Percentiles rank a stretch among this genome's conserved stretches.
These are phyloP conservation scores for Daldinia bambusicola DNA, from an alignment of 495 filamentous ascomycete genomes.

Conservation along the genomic window DNA sequence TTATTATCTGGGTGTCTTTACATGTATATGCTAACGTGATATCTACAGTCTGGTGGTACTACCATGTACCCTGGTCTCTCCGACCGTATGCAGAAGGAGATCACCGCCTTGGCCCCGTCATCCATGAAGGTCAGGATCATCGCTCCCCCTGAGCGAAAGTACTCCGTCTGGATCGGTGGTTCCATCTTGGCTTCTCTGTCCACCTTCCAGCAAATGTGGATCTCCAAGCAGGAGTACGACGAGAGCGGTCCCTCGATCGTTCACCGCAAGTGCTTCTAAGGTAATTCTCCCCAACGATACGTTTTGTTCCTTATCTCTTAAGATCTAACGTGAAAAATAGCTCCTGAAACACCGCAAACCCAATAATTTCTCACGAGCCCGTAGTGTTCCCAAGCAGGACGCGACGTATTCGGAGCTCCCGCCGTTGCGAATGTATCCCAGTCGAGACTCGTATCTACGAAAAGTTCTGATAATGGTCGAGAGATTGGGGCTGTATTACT, in stretches of 20 bases:
- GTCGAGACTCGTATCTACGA: conserved; percentile 60
- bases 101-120: conserved; percentile 97
- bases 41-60: conserved; percentile 89
- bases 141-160: conserved; percentile 96
- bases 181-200: conserved; percentile 99
- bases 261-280: conserved; percentile 99
- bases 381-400: conserved; percentile 48
- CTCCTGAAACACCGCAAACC: conserved; percentile 25
- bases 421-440: conserved; percentile 57
- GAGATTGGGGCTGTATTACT: conserved; percentile 58
- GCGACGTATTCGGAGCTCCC: conserved; percentile 51
- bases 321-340: conserved; percentile 14
- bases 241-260: conserved; percentile 99
- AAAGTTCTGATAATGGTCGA: conserved; percentile 61
- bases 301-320: neutral
- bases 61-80: conserved; percentile 99
- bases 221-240: conserved; percentile 99
- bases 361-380: conserved; percentile 48
- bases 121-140: conserved; percentile 99
- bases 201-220: conserved; percentile 99
- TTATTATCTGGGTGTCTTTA: neutral
- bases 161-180: conserved; percentile 99
- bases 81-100: conserved; percentile 99
- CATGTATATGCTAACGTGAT: conserved; percentile 39
- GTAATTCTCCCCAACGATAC: conserved; percentile 50